Evolutionary conservation across 139 green algal species (phyloP), one percentile per base, ranked within the genome.

Genomic region (Chlorella sp.): DNA sequence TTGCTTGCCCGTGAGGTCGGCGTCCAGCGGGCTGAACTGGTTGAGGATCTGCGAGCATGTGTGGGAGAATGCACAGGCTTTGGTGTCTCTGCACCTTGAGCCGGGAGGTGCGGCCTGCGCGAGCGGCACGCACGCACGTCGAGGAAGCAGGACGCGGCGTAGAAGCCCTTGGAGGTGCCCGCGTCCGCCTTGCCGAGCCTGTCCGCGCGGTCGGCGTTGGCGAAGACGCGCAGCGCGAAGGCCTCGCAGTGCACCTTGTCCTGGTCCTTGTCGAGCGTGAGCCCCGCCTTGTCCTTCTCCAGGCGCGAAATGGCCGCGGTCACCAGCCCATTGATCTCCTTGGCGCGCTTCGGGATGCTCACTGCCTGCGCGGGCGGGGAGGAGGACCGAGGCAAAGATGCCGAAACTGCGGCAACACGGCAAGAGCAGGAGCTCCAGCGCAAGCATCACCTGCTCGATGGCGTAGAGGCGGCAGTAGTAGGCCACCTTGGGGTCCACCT

Each of bases 121-220:
- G 42, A 55, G 42, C 42, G 42, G 17, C 17, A 26, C 31, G 24
- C 32, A 1, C 79, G 14, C 59, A 95, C 89, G 69, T 97, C 90
- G 20, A 97, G 74, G 83, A 98, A 98, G 35, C 90, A 85, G 42
- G 80, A 86, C 2, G 93, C 89, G 0, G 93, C 93, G 31, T 94
- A 95, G 62, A 90, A 98, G 5, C 89, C 88, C 51, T 90, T 89
- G 31, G 83, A 85, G 0, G 93, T 97, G 67, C 76, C 82, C 59
- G 87, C 81, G 64, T 91, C 80, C 0, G 86, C 85, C 3, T 69
- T 67, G 0, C 88, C 88, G 2, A 87, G 86, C 0, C 89, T 70
- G 69, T 97, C 92, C 30, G 76, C 72, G 1, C 59, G 55, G 66
- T 82, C 77, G 20, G 74, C 74, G 36, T 83, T 79, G 65, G 61